Evolutionary conservation across 1,284 basidiomycete species (phyloP), one percentile per base, ranked within the genome.

Genomic region (Puccinia polysora): DNA sequence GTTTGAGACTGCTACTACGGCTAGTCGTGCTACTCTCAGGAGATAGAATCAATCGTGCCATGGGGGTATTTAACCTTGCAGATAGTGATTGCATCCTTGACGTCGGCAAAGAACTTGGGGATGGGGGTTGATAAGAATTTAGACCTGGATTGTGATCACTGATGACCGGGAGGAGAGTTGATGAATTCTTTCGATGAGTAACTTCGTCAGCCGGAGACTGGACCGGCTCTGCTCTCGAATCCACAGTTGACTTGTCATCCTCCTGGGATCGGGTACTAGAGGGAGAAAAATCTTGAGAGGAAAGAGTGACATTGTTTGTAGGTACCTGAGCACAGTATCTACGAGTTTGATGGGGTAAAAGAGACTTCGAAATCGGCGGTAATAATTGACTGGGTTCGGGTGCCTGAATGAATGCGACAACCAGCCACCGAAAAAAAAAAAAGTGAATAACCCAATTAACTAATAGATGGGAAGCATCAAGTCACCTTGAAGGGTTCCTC

Each of bases 91-190:
- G 60, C 43, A 63, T 49, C 43, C 34, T 45, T 8, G 65, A 40
- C 25, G 52, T 56, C 28, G 65, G 65, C 18, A 67, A 52, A 10
- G 52, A 50, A 58, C 65, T 67, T 1, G 65, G 65, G 12, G 65
- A 67, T 15, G 65, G 65, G 30, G 65, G 65, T 28, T 56, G 65
- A 49, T 49, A 49, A 18, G 43, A 32, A 14, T 59, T 40, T 1
- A 47, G 45, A n/a, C n/a, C n/a, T 4, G 7, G 43, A 14, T 14
- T 8, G 10, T 28, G 34, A 28, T 28, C 15, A 4, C 40, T 45
- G 5, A 20, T 20, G 3, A 20, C 52, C 7, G 6, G 55, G 25
- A 40, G 1, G 14, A 25, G 5, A 4, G 56, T 25, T 23, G 34
- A 25, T 7, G 38, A 23, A 1, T 43, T 32, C 14, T 49, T 43